These are phyloP conservation scores for Albugo candida DNA, from an alignment of 352 stramenopile genomes.

Conservation along the genomic window DNA sequence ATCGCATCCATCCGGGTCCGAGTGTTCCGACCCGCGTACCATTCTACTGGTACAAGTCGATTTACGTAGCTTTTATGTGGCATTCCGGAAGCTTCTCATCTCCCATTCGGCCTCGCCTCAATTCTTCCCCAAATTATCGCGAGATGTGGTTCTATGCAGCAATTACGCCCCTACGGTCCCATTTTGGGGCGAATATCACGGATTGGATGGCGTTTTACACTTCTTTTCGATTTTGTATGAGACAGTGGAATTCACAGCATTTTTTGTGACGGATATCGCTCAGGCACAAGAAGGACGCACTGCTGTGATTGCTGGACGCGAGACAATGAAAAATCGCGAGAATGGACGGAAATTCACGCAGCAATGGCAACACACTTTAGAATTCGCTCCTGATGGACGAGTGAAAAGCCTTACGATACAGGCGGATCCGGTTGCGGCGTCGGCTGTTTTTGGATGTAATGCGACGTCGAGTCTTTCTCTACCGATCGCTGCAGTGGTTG, in stretches of 20 bases:
- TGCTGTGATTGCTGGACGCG: constrained; percentile 56
- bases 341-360: constrained; percentile 79
- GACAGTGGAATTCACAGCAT: constrained; percentile 74
- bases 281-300: constrained; percentile 68
- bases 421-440: constrained; percentile 66
- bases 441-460: constrained; percentile 73
- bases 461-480: constrained; percentile 70
- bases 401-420: constrained; percentile 77
- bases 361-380: constrained; percentile 80
- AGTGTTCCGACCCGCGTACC: too few relatives aligned
- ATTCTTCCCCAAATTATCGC: constrained; percentile 74
- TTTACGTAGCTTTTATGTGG: constrained; percentile 70
- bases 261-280: constrained; percentile 78
- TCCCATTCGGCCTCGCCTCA: constrained; percentile 74
- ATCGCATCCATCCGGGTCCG: background rate
- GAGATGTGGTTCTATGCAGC: constrained; percentile 67
- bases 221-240: constrained; percentile 83
- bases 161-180: constrained; percentile 78
- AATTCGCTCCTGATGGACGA: constrained; percentile 66
- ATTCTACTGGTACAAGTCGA: constrained; percentile 27
- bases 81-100: constrained; percentile 74
- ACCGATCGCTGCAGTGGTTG: constrained; percentile 61
- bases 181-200: constrained; percentile 79
- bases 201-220: constrained; percentile 67
- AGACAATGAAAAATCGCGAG: constrained; percentile 80